Evolutionary conservation across 495 filamentous ascomycete genomes (phyloP).

Genomic region (Daldinia decipiens): DNA sequence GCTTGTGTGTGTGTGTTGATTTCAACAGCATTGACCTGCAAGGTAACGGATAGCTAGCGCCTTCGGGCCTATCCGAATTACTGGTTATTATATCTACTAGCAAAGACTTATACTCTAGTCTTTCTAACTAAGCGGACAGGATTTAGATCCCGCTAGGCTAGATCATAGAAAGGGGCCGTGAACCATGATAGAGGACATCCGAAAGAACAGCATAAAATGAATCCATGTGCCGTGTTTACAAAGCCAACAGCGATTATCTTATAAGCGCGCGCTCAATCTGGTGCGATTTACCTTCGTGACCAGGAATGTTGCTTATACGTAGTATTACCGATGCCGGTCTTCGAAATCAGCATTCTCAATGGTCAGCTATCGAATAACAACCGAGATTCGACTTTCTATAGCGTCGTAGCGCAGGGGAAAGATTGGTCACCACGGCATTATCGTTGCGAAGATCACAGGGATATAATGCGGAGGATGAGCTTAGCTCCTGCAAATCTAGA

Average conservation of each 20-base stretch:
- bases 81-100: slow-evolving; percentile 10
- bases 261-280: slow-evolving; percentile 7
- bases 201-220: slow-evolving; percentile 1
- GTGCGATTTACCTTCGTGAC: neutral
- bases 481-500: slow-evolving; percentile 26
- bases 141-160: neutral
- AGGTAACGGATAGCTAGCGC: slow-evolving; percentile 2
- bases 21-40: slow-evolving; percentile 38
- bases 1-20: neutral
- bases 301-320: slow-evolving; percentile 3
- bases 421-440: slow-evolving; percentile 9
- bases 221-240: slow-evolving; percentile 16
- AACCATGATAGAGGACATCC: neutral
- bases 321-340: slow-evolving; percentile 8
- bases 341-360: neutral
- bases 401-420: slow-evolving; percentile 8
- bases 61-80: slow-evolving; percentile 20
- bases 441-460: slow-evolving; percentile 36
- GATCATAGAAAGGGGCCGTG: neutral
- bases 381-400: slow-evolving; percentile 29
- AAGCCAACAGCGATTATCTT: slow-evolving; percentile 1
- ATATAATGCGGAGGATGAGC: slow-evolving; percentile 28
- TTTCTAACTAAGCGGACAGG: neutral
- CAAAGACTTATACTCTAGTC: neutral
- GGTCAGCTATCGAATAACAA: slow-evolving; percentile 29